Base-by-base conservation (phyloP, 352 stramenopile genomes). In the Pythium dissimile region DNA sequence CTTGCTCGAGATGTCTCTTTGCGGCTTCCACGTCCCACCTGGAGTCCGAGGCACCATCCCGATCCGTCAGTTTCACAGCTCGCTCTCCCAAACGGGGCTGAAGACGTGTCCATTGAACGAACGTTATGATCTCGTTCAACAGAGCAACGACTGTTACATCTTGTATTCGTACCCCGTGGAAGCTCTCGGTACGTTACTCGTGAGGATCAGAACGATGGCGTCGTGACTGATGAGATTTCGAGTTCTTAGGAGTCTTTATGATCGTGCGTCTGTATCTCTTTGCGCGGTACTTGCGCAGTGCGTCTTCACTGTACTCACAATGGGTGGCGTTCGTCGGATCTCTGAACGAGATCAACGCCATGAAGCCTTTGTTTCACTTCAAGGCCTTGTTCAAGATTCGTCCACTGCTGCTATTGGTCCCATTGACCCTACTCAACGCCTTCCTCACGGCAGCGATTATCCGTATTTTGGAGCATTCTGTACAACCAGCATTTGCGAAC, bases 331-430 rank as follows among this genome's bases (percentile, higher is more conserved):
- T 89, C 12, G 69, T 91, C 28, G 80, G 80, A 0, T 78, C 78
- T 12, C 55, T 91, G 21, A 88, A 91, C 45, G 80, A 86, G n/a
- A 72, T 91, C 51, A 83, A 91, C 45, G 71, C 78, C 8, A 85
- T 89, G 78, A 70, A 64, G n/a, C 80, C 80, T 7, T 86, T 85
- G 44, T 91, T 91, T 44, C 80, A 91, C 54, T 91, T 91, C 58
- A 88, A 89, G 37, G 73, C 78, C 30, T 73, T 91, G 18, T 91
- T 91, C 63, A 89, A 86, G 59, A 75, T 86, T 34, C 68, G 68
- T 8, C 80, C 80, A 26, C 62, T 88, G 31, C 71, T 78, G 15
- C 57, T 91, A 8, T 58, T 91, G n/a, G 48, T 91, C 28, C 75
- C 75, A 0, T 52, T 88, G 24, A 69, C 76, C 38, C 41, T 86